Evolutionary conservation across 2,329 filamentous ascomycete genomes (phyloP).

Genomic region (Amesomyces nigricolor): DNA sequence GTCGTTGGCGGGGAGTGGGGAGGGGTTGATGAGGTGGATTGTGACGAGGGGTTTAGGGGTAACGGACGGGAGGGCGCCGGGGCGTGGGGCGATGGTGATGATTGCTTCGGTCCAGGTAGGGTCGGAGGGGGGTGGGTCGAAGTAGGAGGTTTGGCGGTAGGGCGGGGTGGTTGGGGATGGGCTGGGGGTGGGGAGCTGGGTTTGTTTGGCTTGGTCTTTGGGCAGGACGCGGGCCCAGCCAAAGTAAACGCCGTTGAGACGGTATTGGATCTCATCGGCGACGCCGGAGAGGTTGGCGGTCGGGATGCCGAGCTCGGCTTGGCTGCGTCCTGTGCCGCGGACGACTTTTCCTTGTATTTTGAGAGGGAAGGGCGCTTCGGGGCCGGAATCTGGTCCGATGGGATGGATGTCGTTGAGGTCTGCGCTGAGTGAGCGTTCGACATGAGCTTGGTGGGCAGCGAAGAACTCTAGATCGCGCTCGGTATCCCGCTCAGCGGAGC

Average conservation of each 20-base stretch:
- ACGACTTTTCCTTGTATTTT: constrained; percentile 45
- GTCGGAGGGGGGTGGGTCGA: neutral
- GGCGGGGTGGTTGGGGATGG: neutral
- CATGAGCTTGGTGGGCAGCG: constrained; percentile 9
- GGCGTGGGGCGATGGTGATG: constrained; percentile 49
- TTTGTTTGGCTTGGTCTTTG: neutral
- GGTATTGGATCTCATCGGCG: constrained; percentile 46
- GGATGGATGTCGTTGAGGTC: constrained; percentile 2
- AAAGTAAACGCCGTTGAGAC: constrained; percentile 57
- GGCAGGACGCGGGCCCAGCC: constrained; percentile 53
- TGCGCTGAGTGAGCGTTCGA: constrained; percentile 6
- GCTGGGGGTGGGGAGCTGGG: neutral
- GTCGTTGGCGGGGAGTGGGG: constrained; percentile 37
- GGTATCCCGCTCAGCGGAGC: constrained; percentile 17
- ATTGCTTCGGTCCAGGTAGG: constrained; percentile 52
- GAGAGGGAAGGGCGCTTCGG: constrained; percentile 48
- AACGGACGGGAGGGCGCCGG: constrained; percentile 41
- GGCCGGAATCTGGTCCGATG: constrained; percentile 47
- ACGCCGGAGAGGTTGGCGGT: constrained; percentile 51
- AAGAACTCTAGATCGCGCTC: constrained; percentile 4
- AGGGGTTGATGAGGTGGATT: constrained; percentile 51
- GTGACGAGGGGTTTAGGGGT: constrained; percentile 46
- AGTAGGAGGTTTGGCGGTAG: neutral
- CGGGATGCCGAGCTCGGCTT: constrained; percentile 41
- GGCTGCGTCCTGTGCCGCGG: constrained; percentile 38